These are phyloP conservation scores for Rhizophora apiculata DNA, from an alignment of 345 rosid species.

Conservation along the genomic window DNA sequence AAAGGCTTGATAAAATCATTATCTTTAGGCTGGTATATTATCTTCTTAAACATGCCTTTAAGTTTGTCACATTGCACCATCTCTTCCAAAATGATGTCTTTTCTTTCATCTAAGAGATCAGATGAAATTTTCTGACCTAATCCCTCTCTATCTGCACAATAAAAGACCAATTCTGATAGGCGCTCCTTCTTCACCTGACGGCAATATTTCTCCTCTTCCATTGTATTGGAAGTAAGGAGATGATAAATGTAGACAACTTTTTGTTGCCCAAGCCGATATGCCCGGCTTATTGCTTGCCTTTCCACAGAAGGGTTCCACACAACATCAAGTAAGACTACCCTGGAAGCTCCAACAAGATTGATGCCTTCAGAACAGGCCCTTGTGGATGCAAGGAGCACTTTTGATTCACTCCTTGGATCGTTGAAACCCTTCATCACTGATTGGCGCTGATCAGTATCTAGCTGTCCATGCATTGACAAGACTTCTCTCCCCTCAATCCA, in stretches of 20 bases:
- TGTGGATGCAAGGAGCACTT: constrained; percentile 72
- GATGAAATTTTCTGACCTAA: not conserved
- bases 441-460: constrained; percentile 41
- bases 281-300: constrained; percentile 81
- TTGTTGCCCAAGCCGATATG: constrained; percentile 70
- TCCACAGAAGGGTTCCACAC: constrained; percentile 87
- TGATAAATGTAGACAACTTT: constrained; percentile 60
- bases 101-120: not conserved
- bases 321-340: constrained; percentile 77
- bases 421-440: constrained; percentile 50
- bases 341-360: constrained; percentile 73
- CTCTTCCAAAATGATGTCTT: constrained; percentile 36
- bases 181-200: constrained; percentile 51
- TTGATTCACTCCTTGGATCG: constrained; percentile 40
- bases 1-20: constrained; percentile 19
- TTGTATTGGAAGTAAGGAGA: constrained; percentile 50
- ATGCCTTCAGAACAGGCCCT: constrained; percentile 78
- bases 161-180: constrained; percentile 53
- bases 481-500: constrained; percentile 54
- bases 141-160: constrained; percentile 14
- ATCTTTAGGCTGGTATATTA: constrained; percentile 33
- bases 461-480: constrained; percentile 47
- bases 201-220: constrained; percentile 48
- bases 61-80: constrained; percentile 26
- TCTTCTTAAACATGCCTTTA: constrained; percentile 22